phyloP scores from a whole-genome alignment of 2,329 filamentous ascomycete species.

The Fusarium praegraminearum region DNA sequence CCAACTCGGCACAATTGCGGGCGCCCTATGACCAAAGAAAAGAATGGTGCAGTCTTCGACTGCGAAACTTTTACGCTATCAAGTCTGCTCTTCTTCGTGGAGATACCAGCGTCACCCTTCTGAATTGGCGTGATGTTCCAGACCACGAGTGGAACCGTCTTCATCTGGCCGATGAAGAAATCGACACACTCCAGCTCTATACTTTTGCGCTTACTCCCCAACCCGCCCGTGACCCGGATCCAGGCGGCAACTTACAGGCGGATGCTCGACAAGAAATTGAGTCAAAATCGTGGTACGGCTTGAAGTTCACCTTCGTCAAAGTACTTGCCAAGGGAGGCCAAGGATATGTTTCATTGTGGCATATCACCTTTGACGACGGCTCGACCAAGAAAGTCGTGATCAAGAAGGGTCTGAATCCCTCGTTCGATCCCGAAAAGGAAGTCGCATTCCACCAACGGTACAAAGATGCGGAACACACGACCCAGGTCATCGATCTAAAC shows the following conservation, averaged over 20 bases:
- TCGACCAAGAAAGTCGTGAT: slow-evolving; percentile 44
- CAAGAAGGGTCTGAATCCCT: slow-evolving; percentile 29
- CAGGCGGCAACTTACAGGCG: not conserved
- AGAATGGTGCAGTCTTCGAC: not conserved
- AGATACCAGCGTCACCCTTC: slow-evolving; percentile 27
- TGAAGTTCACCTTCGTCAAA: slow-evolving; percentile 44
- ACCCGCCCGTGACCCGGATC: not conserved
- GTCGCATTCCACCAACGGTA: slow-evolving; percentile 46
- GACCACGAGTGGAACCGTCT: not conserved
- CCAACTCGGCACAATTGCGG: not conserved
- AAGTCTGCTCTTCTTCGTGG: slow-evolving; percentile 39
- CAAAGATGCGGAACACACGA: slow-evolving; percentile 44
- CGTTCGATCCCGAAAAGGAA: slow-evolving; percentile 33
- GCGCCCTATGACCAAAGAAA: not conserved
- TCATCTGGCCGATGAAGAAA: not conserved
- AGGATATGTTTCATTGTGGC: slow-evolving; percentile 46
- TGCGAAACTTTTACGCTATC: slow-evolving; percentile 28
- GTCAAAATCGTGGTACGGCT: slow-evolving; percentile 28
- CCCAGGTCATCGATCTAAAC: slow-evolving; percentile 46
- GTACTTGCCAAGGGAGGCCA: slow-evolving; percentile 47
- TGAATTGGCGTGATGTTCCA: slow-evolving; percentile 1
- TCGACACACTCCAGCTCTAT: not conserved
- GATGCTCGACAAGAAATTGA: not conserved
- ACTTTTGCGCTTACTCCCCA: not conserved
- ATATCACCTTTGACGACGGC: slow-evolving; percentile 40